Evolutionary conservation across 148 eudicot genomes (phyloP).

Genomic region (Suaeda aralocaspica): DNA sequence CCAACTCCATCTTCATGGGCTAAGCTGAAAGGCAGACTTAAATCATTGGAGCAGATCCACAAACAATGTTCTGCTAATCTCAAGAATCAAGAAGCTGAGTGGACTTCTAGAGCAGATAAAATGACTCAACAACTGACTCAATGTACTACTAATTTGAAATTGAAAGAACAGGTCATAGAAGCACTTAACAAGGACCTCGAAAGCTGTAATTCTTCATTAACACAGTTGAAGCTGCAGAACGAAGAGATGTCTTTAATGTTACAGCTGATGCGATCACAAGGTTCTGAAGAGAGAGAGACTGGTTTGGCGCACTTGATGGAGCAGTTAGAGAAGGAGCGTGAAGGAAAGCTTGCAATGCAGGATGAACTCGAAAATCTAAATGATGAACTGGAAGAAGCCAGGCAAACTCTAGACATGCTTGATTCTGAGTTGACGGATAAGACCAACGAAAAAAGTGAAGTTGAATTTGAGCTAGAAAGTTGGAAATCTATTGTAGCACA

Average conservation of each 20-base stretch:
- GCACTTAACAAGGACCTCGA: conserved; percentile 51
- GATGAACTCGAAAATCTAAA: conserved; percentile 34
- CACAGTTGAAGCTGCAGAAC: conserved; percentile 56
- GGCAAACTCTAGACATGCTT: conserved; percentile 39
- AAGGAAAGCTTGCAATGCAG: conserved; percentile 36
- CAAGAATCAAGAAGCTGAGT: conserved; percentile 59
- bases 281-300: conserved; percentile 30
- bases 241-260: conserved; percentile 61
- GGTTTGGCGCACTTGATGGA: conserved; percentile 29
- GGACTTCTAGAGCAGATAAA: conserved; percentile 42
- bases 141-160: conserved; percentile 32
- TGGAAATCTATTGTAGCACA: conserved; percentile 62
- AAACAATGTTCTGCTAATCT: conserved; percentile 49
- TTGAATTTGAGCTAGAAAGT: conserved; percentile 63
- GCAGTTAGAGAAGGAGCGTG: conserved; percentile 47
- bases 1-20: conserved; percentile 46
- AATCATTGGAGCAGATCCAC: conserved; percentile 59
- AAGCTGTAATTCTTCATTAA: conserved; percentile 37
- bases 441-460: conserved; percentile 46
- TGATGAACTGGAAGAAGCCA: conserved; percentile 38
- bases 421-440: conserved; percentile 57
- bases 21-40: conserved; percentile 64
- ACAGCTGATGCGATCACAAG: conserved; percentile 43
- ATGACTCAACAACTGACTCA: conserved; percentile 39
- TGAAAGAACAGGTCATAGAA: conserved; percentile 38